Evolutionary conservation across 148 eudicot species (phyloP).

Genomic region (Vaccinium macrocarpon): DNA sequence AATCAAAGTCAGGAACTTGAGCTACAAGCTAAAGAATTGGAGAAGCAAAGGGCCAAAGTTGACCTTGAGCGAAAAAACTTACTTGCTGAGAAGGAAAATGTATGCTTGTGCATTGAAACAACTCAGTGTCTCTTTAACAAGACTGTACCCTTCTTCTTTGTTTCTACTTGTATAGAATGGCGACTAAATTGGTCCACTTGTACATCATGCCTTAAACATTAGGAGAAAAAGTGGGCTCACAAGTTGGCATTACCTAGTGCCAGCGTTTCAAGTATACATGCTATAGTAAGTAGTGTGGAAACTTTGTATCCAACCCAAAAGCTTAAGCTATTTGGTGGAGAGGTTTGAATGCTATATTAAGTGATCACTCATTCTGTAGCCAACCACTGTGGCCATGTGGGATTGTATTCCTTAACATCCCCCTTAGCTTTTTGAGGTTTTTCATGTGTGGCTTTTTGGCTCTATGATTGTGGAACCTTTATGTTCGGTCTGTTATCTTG

Average conservation of each 20-base stretch:
- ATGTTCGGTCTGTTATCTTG: neutral
- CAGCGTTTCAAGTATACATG: neutral
- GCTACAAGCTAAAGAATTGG: slow-evolving; percentile 28
- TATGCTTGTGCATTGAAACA: neutral
- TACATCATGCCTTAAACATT: neutral
- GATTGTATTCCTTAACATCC: neutral
- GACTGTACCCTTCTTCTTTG: neutral
- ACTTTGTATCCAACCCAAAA: neutral
- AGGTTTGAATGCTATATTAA: neutral
- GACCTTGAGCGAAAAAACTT: slow-evolving; percentile 23
- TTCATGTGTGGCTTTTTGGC: neutral
- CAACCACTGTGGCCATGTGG: too few relatives aligned
- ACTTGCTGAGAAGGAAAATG: slow-evolving; percentile 31
- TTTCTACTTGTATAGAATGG: neutral
- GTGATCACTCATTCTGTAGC: neutral
- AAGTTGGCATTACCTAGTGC: neutral
- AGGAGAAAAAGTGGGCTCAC: neutral
- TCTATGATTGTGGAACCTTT: neutral
- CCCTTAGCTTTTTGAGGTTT: neutral
- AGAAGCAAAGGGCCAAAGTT: slow-evolving; percentile 28
- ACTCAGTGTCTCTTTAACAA: neutral
- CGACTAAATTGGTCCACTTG: slow-evolving; percentile 2
- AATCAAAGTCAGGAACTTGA: slow-evolving; percentile 27
- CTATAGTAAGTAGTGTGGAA: neutral
- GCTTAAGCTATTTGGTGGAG: neutral